These are phyloP conservation scores for Asterochloris erici DNA, from an alignment of 139 green algal species.

Conservation along the genomic window DNA sequence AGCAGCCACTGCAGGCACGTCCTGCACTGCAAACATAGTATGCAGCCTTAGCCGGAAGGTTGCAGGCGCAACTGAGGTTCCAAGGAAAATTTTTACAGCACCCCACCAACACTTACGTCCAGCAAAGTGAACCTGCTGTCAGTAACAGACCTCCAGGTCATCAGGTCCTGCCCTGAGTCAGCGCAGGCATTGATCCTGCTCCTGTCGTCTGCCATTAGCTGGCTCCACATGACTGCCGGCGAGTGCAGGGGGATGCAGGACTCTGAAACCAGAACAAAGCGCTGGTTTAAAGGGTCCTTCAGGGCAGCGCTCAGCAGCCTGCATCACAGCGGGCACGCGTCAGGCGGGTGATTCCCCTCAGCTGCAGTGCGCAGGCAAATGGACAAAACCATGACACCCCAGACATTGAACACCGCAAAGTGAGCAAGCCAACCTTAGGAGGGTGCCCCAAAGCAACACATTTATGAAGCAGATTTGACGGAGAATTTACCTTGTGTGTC, in stretches of 20 bases:
- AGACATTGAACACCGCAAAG: not conserved
- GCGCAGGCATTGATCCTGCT: slow-evolving; percentile 40
- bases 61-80: too few species aligned
- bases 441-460: too few species aligned
- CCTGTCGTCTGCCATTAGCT: slow-evolving; percentile 26
- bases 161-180: not conserved
- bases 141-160: too few species aligned
- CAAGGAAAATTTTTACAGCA: too few species aligned
- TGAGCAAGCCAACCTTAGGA: not conserved
- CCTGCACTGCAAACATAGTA: too few species aligned
- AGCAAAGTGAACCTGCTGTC: too few species aligned
- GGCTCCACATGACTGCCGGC: slow-evolving; percentile 22
- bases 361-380: not conserved
- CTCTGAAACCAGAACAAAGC: slow-evolving; percentile 44
- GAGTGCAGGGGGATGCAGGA: slow-evolving; percentile 36
- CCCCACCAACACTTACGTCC: too few species aligned
- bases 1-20: too few species aligned
- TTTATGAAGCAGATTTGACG: too few species aligned
- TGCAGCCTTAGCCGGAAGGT: too few species aligned
- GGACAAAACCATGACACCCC: not conserved
- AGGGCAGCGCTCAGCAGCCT: slow-evolving; percentile 37
- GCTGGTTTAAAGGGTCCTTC: slow-evolving; percentile 34
- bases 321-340: slow-evolving; percentile 19
- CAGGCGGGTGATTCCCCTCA: slow-evolving; percentile 34
- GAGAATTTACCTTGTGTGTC: too few species aligned